These are phyloP conservation scores for Lachancea nothofagi DNA, from an alignment of 805 yeast genomes.

Conservation along the genomic window DNA sequence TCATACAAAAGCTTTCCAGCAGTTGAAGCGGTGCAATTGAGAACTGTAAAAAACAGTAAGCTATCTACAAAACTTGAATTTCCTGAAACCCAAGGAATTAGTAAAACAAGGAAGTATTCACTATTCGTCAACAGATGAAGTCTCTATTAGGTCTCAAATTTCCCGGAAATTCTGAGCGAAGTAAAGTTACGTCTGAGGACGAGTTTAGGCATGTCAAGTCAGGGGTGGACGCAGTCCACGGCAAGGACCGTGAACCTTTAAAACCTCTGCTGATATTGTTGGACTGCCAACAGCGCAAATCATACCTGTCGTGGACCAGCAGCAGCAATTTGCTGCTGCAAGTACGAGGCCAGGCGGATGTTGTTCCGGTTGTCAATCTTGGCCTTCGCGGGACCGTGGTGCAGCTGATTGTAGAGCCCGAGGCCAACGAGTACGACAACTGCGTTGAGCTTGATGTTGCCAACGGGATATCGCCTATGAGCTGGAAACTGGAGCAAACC, in stretches of 20 bases:
- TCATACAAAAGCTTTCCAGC: too few relatives aligned
- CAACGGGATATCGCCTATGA: constrained; percentile 7
- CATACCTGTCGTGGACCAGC: constrained; percentile 7
- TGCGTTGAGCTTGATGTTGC: constrained; percentile 6
- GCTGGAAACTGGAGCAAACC: constrained; percentile 8
- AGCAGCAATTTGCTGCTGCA: constrained; percentile 1
- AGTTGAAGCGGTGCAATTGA: too few relatives aligned
- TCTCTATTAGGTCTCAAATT: constrained; percentile 2
- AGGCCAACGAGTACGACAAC: constrained; percentile 8
- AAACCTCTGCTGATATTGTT: constrained; percentile 11
- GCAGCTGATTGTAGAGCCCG: constrained; percentile 6
- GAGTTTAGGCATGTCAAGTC: constrained; percentile 1
- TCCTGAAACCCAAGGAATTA: too few relatives aligned
- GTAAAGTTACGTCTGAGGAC: not conserved
- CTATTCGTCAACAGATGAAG: constrained; percentile 1
- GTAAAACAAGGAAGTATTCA: too few relatives aligned
- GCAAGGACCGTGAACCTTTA: constrained; percentile 6
- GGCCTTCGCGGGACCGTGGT: constrained; percentile 8
- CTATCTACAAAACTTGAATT: too few relatives aligned
- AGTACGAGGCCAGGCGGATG: constrained; percentile 2
- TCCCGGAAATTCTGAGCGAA: not conserved
- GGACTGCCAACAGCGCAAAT: constrained; percentile 10
- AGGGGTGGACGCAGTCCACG: not conserved
- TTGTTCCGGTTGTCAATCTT: constrained; percentile 4
- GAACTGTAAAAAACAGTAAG: too few relatives aligned